Evolutionary conservation across 495 filamentous ascomycete genomes (phyloP).

Genomic region (Penicillium cosmopolitanum): DNA sequence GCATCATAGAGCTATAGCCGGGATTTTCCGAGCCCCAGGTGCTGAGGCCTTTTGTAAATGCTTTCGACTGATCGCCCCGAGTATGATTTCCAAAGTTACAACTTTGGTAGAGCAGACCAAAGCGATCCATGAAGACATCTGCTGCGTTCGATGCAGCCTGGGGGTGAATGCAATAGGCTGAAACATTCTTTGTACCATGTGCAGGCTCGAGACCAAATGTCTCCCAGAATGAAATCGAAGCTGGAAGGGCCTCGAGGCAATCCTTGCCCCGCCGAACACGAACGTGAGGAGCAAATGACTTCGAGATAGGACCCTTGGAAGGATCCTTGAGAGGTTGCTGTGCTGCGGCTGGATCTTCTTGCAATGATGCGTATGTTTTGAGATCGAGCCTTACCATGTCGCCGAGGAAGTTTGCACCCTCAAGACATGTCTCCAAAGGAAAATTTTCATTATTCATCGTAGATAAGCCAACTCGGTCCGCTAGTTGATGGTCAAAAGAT

Average conservation of each 20-base stretch:
- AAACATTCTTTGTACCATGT: slow-evolving; percentile 77
- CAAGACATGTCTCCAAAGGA: slow-evolving; percentile 31
- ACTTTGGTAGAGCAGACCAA: slow-evolving; percentile 75
- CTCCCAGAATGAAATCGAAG: slow-evolving; percentile 88
- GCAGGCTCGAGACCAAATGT: slow-evolving; percentile 80
- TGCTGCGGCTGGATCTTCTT: slow-evolving; percentile 31
- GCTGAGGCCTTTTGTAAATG: slow-evolving; percentile 62
- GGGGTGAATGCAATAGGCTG: slow-evolving; percentile 80
- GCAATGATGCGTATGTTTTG: slow-evolving; percentile 41
- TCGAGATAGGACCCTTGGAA: slow-evolving; percentile 36
- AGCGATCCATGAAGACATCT: slow-evolving; percentile 69
- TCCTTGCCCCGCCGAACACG: slow-evolving; percentile 77
- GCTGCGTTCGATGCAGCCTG: slow-evolving; percentile 59
- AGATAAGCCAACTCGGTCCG: slow-evolving; percentile 34
- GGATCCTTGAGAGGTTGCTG: slow-evolving; percentile 34
- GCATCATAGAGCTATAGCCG: slow-evolving; percentile 40
- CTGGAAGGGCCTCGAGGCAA: slow-evolving; percentile 74
- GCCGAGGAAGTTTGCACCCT: slow-evolving; percentile 35
- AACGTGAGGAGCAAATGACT: slow-evolving; percentile 64
- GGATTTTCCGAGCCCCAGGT: slow-evolving; percentile 47
- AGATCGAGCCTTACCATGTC: slow-evolving; percentile 42
- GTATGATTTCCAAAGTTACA: slow-evolving; percentile 76
- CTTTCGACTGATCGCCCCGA: slow-evolving; percentile 53
- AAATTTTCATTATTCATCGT: slow-evolving; percentile 34
- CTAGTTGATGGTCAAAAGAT: slow-evolving; percentile 45